Percentiles rank a stretch among this genome's conserved stretches.
Evolutionary conservation across 306 rosid genomes (phyloP).

Genomic region (Prunus dulcis): DNA sequence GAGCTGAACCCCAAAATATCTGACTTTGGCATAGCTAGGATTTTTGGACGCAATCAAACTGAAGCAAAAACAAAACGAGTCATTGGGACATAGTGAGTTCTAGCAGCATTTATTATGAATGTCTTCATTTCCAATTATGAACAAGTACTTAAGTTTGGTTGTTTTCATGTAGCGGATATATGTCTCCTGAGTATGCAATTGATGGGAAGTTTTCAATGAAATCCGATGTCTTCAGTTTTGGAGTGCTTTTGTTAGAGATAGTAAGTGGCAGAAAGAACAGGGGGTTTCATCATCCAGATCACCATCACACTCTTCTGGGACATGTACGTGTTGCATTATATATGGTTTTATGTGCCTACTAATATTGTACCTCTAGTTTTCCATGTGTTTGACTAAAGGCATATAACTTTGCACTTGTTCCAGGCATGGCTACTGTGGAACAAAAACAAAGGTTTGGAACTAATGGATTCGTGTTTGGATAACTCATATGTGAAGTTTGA

Average conservation of each 20-base stretch:
- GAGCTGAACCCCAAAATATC: conserved; percentile 35
- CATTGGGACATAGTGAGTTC: conserved; percentile 28
- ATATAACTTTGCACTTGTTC: background rate
- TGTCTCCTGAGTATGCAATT: conserved; percentile 31
- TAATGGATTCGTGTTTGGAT: conserved; percentile 6
- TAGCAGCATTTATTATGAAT: background rate
- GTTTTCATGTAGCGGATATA: conserved; percentile 20
- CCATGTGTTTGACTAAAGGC: background rate
- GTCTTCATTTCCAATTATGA: background rate
- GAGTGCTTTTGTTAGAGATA: conserved; percentile 30
- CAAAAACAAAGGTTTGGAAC: background rate
- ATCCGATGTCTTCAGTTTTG: conserved; percentile 33
- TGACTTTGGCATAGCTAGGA: conserved; percentile 35
- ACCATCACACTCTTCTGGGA: conserved; percentile 28
- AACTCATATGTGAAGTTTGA: background rate
- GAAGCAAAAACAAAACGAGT: conserved; percentile 27
- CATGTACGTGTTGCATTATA: conserved; percentile 16
- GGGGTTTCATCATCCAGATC: conserved; percentile 19
- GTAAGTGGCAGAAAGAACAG: conserved; percentile 23
- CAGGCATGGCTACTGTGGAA: conserved; percentile 19
- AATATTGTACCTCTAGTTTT: background rate
- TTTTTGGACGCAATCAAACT: conserved; percentile 19
- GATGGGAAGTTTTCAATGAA: conserved; percentile 25
- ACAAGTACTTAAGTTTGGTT: background rate
- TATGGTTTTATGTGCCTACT: background rate